Conservation (phyloP, 192 early-diverging fungal species). For the Phlyctochytrium planicorne region DNA sequence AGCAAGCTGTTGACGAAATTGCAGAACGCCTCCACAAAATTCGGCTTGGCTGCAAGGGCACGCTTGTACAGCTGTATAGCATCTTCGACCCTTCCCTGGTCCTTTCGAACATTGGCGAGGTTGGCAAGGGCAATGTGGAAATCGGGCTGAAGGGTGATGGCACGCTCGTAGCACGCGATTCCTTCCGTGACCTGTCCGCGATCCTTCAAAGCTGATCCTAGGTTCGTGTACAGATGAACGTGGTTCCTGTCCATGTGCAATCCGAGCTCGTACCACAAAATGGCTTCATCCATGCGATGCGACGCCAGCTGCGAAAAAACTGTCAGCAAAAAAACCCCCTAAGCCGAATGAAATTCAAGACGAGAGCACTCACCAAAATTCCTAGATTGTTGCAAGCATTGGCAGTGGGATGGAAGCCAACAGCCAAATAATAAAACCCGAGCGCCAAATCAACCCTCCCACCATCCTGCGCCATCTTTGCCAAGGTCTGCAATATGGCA, state of each 20-base stretch:
- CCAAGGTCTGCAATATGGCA: slow-evolving; percentile 76
- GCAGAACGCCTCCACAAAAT: slow-evolving; percentile 91
- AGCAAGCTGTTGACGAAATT: slow-evolving; percentile 84
- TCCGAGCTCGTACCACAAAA: slow-evolving; percentile 87
- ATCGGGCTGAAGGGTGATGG: slow-evolving; percentile 78
- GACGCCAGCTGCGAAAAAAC: slow-evolving; percentile 37
- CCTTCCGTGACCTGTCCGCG: slow-evolving; percentile 82
- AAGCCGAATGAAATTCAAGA: not conserved
- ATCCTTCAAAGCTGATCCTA: slow-evolving; percentile 89
- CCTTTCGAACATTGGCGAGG: slow-evolving; percentile 90
- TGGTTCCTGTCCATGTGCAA: slow-evolving; percentile 77
- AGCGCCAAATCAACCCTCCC: slow-evolving; percentile 68
- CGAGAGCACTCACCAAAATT: slow-evolving; percentile 48
- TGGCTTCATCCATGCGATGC: slow-evolving; percentile 74
- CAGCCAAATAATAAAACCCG: slow-evolving; percentile 80
- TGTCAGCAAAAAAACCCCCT: not conserved
- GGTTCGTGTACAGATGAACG: slow-evolving; percentile 91
- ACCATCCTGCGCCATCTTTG: slow-evolving; percentile 85
- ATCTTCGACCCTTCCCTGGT: slow-evolving; percentile 86
- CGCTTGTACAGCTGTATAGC: slow-evolving; percentile 81
- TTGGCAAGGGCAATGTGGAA: slow-evolving; percentile 94
- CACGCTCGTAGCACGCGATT: slow-evolving; percentile 84
- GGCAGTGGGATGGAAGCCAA: slow-evolving; percentile 76
- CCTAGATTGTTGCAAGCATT: slow-evolving; percentile 92
- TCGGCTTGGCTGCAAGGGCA: slow-evolving; percentile 79